Evolutionary conservation across 2,329 filamentous ascomycete species (phyloP).

Genomic region (Botrytis squamosa): DNA sequence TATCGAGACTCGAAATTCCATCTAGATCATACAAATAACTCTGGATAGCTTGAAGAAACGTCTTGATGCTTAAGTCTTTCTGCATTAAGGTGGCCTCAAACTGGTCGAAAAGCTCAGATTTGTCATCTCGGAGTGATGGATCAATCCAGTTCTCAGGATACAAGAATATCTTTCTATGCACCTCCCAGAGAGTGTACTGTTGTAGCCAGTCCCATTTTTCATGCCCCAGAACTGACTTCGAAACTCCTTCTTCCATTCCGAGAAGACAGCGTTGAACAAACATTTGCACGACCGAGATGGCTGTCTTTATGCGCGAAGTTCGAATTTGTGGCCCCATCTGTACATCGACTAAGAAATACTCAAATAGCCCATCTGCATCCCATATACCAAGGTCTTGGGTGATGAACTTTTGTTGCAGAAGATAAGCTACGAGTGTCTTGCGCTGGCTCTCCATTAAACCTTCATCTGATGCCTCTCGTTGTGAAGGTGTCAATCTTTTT

Average conservation of each 20-base stretch:
- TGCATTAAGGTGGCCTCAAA: constrained; percentile 28
- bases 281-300: constrained; percentile 37
- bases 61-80: not conserved
- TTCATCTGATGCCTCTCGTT: not conserved
- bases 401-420: not conserved
- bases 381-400: constrained; percentile 10
- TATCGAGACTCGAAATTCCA: not conserved
- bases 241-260: constrained; percentile 32
- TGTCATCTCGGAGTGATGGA: constrained; percentile 39
- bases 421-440: not conserved
- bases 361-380: constrained; percentile 36
- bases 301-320: constrained; percentile 41
- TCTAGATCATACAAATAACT: not conserved
- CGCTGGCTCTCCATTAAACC: not conserved
- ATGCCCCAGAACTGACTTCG: not conserved
- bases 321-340: constrained; percentile 35
- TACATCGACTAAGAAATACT: constrained; percentile 39
- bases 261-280: constrained; percentile 39
- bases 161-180: constrained; percentile 38
- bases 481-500: not conserved
- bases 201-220: constrained; percentile 36
- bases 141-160: constrained; percentile 42
- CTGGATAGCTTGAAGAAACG: not conserved
- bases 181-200: constrained; percentile 36
- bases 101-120: constrained; percentile 31